These are phyloP conservation scores for Cladophialophora psammophila DNA, from an alignment of 2,329 filamentous ascomycete genomes.

Conservation along the genomic window DNA sequence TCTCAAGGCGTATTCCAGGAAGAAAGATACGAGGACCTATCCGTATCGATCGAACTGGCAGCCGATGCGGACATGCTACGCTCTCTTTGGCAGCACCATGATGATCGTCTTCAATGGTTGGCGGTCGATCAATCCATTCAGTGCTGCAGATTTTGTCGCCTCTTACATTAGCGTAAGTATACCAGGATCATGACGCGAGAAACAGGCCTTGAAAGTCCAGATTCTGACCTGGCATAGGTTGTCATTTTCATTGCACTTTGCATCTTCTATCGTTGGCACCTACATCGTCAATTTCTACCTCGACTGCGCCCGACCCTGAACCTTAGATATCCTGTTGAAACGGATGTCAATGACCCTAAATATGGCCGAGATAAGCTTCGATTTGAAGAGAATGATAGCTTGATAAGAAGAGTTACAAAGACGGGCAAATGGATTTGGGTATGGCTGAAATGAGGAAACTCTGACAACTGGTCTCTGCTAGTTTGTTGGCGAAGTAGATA, in stretches of 20 bases:
- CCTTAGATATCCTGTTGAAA: slow-evolving; percentile 14
- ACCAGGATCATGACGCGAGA: not conserved
- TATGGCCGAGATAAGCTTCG: slow-evolving; percentile 11
- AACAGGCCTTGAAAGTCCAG: not conserved
- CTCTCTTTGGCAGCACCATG: slow-evolving; percentile 13
- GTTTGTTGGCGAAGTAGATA: not conserved
- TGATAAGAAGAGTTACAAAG: not conserved
- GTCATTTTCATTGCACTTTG: slow-evolving; percentile 15
- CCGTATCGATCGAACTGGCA: slow-evolving; percentile 17
- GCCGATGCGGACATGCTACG: slow-evolving; percentile 14
- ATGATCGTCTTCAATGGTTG: slow-evolving; percentile 16
- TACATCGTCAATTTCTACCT: slow-evolving; percentile 12
- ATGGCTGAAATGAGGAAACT: slow-evolving; percentile 7
- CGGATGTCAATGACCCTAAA: slow-evolving; percentile 6
- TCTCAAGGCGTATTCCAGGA: slow-evolving; percentile 11
- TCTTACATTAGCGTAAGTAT: slow-evolving; percentile 18
- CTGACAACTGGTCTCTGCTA: not conserved
- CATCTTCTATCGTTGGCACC: slow-evolving; percentile 18
- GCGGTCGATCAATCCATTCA: slow-evolving; percentile 14
- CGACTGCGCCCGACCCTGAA: slow-evolving; percentile 7
- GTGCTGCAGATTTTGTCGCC: slow-evolving; percentile 12
- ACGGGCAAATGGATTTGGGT: slow-evolving; percentile 18
- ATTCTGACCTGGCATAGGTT: slow-evolving; percentile 5
- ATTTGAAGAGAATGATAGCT: not conserved
- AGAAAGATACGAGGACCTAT: not conserved